Conservation (phyloP, 805 yeast species). For the Saccharomyces paradoxus region DNA sequence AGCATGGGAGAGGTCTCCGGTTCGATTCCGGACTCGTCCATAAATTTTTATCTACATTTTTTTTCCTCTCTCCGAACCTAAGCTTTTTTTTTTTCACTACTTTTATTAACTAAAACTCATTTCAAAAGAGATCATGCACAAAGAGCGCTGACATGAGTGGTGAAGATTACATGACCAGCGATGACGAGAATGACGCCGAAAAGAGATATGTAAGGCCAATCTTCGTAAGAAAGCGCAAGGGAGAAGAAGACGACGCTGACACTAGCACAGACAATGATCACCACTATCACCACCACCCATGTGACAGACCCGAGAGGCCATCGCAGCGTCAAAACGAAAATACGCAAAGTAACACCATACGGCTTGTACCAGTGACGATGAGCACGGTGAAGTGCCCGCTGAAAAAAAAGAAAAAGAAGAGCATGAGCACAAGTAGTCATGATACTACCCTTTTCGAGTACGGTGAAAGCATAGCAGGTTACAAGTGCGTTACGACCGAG, state of each 20-base stretch:
- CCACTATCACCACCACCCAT: not conserved
- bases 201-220: not conserved
- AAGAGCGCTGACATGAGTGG: not conserved
- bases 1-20: conserved; percentile 71
- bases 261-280: not conserved
- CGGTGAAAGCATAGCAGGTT: conserved; percentile 16
- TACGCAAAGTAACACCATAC: not conserved
- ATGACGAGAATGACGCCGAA: not conserved
- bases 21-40: conserved; percentile 70
- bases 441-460: conserved; percentile 5
- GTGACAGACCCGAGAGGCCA: not conserved
- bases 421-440: not conserved
- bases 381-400: not conserved
- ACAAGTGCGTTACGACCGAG: conserved; percentile 9
- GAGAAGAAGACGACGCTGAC: not conserved
- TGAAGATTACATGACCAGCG: not conserved
- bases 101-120: not conserved
- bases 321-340: not conserved
- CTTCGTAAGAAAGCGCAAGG: not conserved
- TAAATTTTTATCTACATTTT: conserved; percentile 23
- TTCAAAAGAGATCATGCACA: not conserved
- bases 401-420: not conserved
- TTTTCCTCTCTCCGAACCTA: not conserved
- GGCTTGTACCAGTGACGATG: not conserved
- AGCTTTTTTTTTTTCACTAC: not conserved